Percentiles rank a stretch among this genome's conserved stretches.
These are phyloP conservation scores for Firmiana major DNA, from an alignment of 345 rosid species.

Conservation along the genomic window DNA sequence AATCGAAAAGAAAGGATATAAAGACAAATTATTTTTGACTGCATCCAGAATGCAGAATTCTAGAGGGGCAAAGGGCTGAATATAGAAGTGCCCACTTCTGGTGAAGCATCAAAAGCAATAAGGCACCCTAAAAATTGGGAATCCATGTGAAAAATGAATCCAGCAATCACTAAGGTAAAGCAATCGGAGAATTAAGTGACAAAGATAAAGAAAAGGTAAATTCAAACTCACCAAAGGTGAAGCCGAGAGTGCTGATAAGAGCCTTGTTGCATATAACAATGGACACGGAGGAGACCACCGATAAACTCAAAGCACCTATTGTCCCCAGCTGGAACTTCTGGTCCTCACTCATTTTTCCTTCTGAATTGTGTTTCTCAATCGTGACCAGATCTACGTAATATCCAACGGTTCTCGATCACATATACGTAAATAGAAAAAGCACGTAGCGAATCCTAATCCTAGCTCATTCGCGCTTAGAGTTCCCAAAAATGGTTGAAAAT, in stretches of 20 bases:
- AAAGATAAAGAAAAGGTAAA: neutral
- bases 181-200: neutral
- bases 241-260: constrained; percentile 90
- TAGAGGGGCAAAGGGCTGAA: neutral
- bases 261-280: constrained; percentile 99
- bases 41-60: no score
- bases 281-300: constrained; percentile 97
- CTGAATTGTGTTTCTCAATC: neutral
- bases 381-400: constrained; percentile 46
- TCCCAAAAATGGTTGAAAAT: neutral
- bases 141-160: neutral
- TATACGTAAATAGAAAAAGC: neutral
- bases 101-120: neutral
- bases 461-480: constrained; percentile 25
- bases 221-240: constrained; percentile 70
- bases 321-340: constrained; percentile 95
- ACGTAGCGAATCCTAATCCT: neutral
- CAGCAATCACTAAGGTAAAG: no score
- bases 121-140: constrained; percentile 15
- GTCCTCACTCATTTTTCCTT: constrained; percentile 65
- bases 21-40: neutral
- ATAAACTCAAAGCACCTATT: constrained; percentile 84
- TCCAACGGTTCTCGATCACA: no score
- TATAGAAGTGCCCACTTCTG: neutral
- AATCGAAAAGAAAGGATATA: neutral